Evolutionary conservation across 2,329 filamentous ascomycete genomes (phyloP), one percentile per base, ranked within the genome.

Genomic region (Monilinia polystroma): DNA sequence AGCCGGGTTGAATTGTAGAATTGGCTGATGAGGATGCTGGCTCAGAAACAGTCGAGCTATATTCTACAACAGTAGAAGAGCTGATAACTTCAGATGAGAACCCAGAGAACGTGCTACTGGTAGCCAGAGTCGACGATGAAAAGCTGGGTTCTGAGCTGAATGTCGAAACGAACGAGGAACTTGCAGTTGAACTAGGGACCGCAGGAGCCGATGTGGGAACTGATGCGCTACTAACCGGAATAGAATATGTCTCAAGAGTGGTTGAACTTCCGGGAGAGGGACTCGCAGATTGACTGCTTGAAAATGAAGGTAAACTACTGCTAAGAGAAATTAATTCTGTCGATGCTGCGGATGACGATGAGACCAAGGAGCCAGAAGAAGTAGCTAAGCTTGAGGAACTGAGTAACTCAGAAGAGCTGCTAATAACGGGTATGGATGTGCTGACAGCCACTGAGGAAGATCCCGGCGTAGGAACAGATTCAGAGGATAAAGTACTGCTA

Each of bases 401-500:
- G 14, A 18, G 7, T 35, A 35, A 35, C 32, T 35, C 32, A 8
- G 32, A 35, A 35, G 32, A 35, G 32, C 32, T 35, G 32, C 32
- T 35, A 35, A 35, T 35, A 35, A 35, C 32, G 32, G 32, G 32
- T 35, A 35, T 35, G 5, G 32, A 35, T 35, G 32, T 35, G 32
- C 32, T 35, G 32, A 35, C 32, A 35, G 32, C 32, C 32, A 5
- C 32, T 8, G 32, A 35, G 32, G 32, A 35, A 35, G 32, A 35
- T 35, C 32, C 32, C 3, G 7, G 32, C 7, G 32, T 35, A 35
- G 32, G 26, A 32, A 58, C 10, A 58, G 56, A 10, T 32, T 32
- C 56, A 26, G 56, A 58, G 11, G 52, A 64, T 23, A 47, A 18
- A 23, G 38, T 64, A 5, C 38, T 56, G 14, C 41, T 55, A 49